These are phyloP conservation scores for Zygoascus meyerae DNA, from an alignment of 1,139 yeast genomes.

Conservation along the genomic window DNA sequence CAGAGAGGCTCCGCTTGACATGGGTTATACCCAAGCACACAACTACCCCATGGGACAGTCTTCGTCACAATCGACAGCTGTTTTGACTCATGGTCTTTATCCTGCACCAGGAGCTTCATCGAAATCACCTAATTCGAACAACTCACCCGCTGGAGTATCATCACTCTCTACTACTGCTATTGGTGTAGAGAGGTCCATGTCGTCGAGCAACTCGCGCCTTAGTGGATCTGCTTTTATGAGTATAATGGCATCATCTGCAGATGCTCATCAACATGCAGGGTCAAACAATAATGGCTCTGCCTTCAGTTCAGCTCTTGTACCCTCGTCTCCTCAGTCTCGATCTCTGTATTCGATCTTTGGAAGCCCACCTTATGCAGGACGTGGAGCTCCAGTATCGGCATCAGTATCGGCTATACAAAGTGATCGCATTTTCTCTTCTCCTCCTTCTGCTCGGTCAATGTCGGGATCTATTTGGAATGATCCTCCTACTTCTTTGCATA, in stretches of 20 bases:
- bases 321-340: conserved; percentile 6
- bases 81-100: not conserved
- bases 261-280: not conserved
- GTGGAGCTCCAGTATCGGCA: not conserved
- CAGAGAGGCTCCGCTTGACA: conserved; percentile 14
- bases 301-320: not conserved
- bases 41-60: conserved; percentile 14
- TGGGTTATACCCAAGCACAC: conserved; percentile 1
- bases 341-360: conserved; percentile 11
- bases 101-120: not conserved
- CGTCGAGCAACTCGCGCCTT: conserved; percentile 5
- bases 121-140: not conserved
- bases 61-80: conserved; percentile 20
- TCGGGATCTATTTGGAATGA: conserved; percentile 9
- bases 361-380: conserved; percentile 6
- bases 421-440: conserved; percentile 10
- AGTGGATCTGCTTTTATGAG: conserved; percentile 7
- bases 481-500: conserved; percentile 6
- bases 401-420: not conserved
- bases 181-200: conserved; percentile 4
- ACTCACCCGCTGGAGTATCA: not conserved
- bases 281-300: not conserved
- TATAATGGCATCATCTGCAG: conserved; percentile 2
- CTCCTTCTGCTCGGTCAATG: conserved; percentile 9
- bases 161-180: conserved; percentile 4